Evolutionary conservation across 768 basidiomycete genomes (phyloP), one percentile per base, ranked within the genome.

Genomic region (Boletus insuetus): DNA sequence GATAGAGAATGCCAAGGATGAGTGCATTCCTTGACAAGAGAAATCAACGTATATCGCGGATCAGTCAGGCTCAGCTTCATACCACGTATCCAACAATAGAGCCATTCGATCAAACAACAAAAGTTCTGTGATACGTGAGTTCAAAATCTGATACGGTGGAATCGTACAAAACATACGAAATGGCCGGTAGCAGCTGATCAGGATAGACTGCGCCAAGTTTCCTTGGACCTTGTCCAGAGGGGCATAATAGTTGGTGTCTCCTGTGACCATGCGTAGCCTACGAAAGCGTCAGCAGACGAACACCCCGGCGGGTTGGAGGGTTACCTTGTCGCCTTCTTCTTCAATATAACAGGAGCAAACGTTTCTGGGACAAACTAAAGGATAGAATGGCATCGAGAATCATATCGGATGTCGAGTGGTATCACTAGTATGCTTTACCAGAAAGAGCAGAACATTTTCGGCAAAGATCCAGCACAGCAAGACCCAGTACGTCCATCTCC

Each of bases 401-500:
- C 7, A 22, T 9, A 13, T 13, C 14, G 17, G 32, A 24, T 16
- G 10, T 20, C 20, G 12, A n/a, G 37, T 3, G 16, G 1, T 17
- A 14, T 16, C n/a, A 17, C 22, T 5, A 11, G 12, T 12, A 13
- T 22, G 12, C 69, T 79, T 60, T 58, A 86, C 85, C 41, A 80
- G 22, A 45, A 83, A 63, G 9, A 93, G 70, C 0, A 80, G 72
- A 9, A 79, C 46, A 10, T 77, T 68, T 66, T 89, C 78, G 3
- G 70, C 70, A 46, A 80, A 82, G 1, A 80, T 75, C 92, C 91
- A 94, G 20, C 87, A 87, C 2, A 85, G 56, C 53, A 86, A 66
- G 16, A 87, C 70, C 53, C 84, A 82, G 71, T 85, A 94, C 0
- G 89, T 89, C 91, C 90, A 93, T 55, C 87, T 71, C 88, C 87